Evolutionary conservation across 768 basidiomycete genomes (phyloP), one percentile per base, ranked within the genome.

Genomic region (Auricularia sp.): DNA sequence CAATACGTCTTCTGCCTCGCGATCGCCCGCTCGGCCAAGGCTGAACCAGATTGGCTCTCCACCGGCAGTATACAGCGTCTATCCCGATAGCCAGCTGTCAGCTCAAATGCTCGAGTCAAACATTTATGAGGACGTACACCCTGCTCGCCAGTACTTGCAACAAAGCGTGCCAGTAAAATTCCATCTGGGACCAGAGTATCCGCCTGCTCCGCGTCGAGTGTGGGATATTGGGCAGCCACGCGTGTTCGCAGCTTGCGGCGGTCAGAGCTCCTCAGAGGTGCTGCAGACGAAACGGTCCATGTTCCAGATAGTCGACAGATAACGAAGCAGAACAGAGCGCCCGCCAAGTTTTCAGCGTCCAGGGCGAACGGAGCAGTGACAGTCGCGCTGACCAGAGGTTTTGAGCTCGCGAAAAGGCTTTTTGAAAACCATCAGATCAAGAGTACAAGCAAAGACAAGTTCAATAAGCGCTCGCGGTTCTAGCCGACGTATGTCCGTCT

Each of bases 21-120:
- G 47, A 36, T 61, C 44, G 53, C 47, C 64, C 36, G 79, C 82
- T 73, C 87, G 90, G 23, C 88, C 88, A 18, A 87, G 66, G 0
- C 83, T 83, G 68, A 93, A 89, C 90, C 91, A 93, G 39, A 91
- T 74, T 0, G 91, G 91, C 68, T 88, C 83, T 23, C 87, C 87
- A 23, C 84, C 81, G 4, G 81, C 74, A 7, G 83, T 51, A 21
- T 51, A 51, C 47, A 51, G 47, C 3, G 21, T 51, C 47, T 51
- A 80, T 18, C 89, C 70, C 73, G 90, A 91, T 1, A 7, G 39
- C 80, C 79, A 21, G 85, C 77, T 90, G 91, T 65, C 29, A 42
- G 39, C 2, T 14, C 39, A 42, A 0, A 14, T 0, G 39, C 64
- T 33, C n/a, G 29, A 29, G 43, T 54, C 62, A 56, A 66, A 54